Evolutionary conservation across 371 early-diverging fungal genomes (phyloP).

Genomic region (Rhizopus sp.): DNA sequence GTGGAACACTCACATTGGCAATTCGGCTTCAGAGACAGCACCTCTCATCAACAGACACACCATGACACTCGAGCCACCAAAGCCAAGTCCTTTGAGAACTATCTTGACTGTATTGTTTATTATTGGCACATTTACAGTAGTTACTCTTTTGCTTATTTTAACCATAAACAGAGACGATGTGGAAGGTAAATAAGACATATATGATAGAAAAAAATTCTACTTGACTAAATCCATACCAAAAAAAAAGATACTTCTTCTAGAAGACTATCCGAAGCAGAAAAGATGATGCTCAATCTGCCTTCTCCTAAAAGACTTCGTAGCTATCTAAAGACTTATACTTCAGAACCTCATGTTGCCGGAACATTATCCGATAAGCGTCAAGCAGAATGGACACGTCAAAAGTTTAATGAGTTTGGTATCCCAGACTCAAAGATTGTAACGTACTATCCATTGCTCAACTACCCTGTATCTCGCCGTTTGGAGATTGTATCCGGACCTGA

Average conservation of each 20-base stretch:
- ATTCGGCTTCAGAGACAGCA: constrained; percentile 19
- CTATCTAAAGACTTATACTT: constrained; percentile 38
- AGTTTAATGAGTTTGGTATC: constrained; percentile 54
- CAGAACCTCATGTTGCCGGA: constrained; percentile 59
- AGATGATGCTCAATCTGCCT: constrained; percentile 10
- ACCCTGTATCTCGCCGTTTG: constrained; percentile 53
- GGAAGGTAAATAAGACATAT: constrained; percentile 6
- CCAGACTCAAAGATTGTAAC: constrained; percentile 47
- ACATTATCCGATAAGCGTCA: constrained; percentile 41
- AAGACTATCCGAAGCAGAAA: constrained; percentile 10
- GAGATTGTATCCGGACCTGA: constrained; percentile 54
- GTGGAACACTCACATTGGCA: constrained; percentile 5
- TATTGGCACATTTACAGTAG: constrained; percentile 21
- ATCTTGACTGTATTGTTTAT: constrained; percentile 23
- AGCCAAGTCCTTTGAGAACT: constrained; percentile 19
- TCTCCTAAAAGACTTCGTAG: constrained; percentile 3
- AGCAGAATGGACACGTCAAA: constrained; percentile 57
- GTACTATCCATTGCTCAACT: constrained; percentile 61
- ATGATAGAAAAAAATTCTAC: not conserved
- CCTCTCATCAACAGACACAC: constrained; percentile 38
- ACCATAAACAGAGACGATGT: constrained; percentile 4
- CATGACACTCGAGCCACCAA: constrained; percentile 46
- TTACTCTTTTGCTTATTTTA: constrained; percentile 20
- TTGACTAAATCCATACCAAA: no score
- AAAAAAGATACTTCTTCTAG: constrained; percentile 5